These are phyloP conservation scores for Solanum chaucha DNA, from an alignment of 257 asterid genomes.

Conservation along the genomic window DNA sequence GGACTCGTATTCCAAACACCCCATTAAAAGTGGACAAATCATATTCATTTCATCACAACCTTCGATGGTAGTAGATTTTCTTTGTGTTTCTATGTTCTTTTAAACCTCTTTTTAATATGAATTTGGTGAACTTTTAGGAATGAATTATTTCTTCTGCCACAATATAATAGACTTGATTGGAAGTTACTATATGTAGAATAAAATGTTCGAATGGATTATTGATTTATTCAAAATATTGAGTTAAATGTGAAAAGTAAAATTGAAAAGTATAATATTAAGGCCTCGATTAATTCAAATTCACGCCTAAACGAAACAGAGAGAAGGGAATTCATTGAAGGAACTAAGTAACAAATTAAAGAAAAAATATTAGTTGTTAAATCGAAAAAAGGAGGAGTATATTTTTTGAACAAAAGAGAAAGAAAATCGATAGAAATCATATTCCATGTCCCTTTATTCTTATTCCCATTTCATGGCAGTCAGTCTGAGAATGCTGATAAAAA, in stretches of 20 bases:
- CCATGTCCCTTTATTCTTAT: neutral
- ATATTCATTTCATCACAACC: neutral
- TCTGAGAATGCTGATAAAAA: neutral
- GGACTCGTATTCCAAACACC: neutral
- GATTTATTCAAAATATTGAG: neutral
- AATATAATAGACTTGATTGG: neutral
- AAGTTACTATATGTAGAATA: neutral
- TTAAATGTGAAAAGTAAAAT: neutral
- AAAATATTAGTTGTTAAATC: neutral
- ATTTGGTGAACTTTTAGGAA: neutral
- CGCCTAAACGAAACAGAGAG: neutral
- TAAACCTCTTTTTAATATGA: neutral
- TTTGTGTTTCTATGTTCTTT: neutral
- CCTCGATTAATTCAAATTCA: neutral
- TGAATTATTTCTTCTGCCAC: neutral
- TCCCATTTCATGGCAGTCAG: neutral
- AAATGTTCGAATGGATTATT: neutral
- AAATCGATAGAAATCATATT: neutral
- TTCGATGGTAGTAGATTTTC: neutral
- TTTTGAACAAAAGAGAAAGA: neutral
- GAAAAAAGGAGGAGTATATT: neutral
- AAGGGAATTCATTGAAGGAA: neutral
- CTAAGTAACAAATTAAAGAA: neutral
- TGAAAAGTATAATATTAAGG: neutral
- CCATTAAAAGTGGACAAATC: neutral